phyloP scores from a whole-genome alignment of 2,329 filamentous ascomycete genomes.

The Setomelanomma holmii region DNA sequence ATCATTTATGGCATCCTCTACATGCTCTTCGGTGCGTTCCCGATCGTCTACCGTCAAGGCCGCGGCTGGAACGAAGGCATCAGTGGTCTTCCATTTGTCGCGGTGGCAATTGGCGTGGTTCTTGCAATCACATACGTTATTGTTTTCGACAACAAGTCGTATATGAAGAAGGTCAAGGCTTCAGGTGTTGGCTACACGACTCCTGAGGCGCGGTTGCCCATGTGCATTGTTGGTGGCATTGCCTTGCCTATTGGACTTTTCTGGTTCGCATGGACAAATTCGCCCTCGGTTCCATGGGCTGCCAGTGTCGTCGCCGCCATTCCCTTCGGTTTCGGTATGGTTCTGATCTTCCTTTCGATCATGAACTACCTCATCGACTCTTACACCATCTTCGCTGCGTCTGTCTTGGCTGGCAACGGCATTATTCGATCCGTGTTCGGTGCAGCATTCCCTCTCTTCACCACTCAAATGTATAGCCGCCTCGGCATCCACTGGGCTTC shows the following conservation, averaged over 20 bases:
- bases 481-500: conserved; percentile 76
- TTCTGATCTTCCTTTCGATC: conserved; percentile 68
- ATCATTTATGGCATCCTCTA: conserved; percentile 61
- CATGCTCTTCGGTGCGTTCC: conserved; percentile 58
- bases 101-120: conserved; percentile 72
- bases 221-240: conserved; percentile 67
- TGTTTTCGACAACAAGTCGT: conserved; percentile 45
- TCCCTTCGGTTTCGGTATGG: conserved; percentile 66
- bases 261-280: conserved; percentile 55
- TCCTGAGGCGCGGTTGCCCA: conserved; percentile 70
- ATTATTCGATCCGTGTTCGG: conserved; percentile 80
- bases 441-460: conserved; percentile 81
- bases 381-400: conserved; percentile 78
- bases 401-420: conserved; percentile 77
- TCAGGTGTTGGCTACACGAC: conserved; percentile 63
- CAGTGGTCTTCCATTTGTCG: conserved; percentile 64
- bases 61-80: conserved; percentile 48
- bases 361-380: conserved; percentile 54
- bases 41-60: conserved; percentile 67
- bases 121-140: conserved; percentile 61
- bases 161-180: conserved; percentile 52
- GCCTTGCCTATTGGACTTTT: conserved; percentile 62
- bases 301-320: conserved; percentile 59
- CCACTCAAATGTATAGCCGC: conserved; percentile 64
- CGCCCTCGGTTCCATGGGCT: conserved; percentile 63